A percentile compares a stretch with the other conserved stretches of the same genome.
These are phyloP conservation scores for Alternaria arbusti DNA, from an alignment of 2,329 filamentous ascomycete genomes.

Conservation along the genomic window DNA sequence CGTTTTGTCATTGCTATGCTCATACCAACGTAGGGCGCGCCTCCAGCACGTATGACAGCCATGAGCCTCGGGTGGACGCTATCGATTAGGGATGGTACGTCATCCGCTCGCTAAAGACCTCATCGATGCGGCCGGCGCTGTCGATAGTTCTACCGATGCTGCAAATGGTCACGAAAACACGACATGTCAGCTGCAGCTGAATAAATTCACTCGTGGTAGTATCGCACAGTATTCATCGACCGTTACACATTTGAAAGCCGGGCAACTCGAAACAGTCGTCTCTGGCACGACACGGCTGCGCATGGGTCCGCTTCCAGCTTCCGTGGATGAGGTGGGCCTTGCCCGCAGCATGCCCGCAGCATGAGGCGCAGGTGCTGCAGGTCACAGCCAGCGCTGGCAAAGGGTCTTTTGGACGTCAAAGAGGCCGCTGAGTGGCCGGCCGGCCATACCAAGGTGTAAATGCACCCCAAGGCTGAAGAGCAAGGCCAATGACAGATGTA, in stretches of 20 bases:
- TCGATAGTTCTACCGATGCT: not conserved
- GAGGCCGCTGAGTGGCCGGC: slow-evolving; percentile 1
- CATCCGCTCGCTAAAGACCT: slow-evolving; percentile 10
- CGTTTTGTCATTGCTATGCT: not conserved
- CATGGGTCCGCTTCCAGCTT: slow-evolving; percentile 9
- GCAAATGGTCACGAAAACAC: not conserved
- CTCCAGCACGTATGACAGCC: slow-evolving; percentile 2
- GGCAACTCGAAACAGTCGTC: slow-evolving; percentile 1
- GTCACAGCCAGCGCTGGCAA: slow-evolving; percentile 5
- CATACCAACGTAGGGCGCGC: slow-evolving; percentile 1
- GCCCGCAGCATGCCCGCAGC: slow-evolving; percentile 10
- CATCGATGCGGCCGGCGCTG: not conserved
- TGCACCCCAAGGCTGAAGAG: not conserved
- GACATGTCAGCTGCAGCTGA: not conserved
- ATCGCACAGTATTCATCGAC: not conserved
- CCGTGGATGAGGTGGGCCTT: slow-evolving; percentile 12
- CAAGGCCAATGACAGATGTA: slow-evolving; percentile 11
- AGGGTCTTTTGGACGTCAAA: slow-evolving; percentile 3
- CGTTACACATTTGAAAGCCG: not conserved
- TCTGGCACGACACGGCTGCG: slow-evolving; percentile 11
- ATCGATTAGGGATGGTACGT: slow-evolving; percentile 17
- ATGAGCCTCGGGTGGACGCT: slow-evolving; percentile 1
- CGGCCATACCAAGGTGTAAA: slow-evolving; percentile 2
- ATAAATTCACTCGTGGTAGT: not conserved
- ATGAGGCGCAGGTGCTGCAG: slow-evolving; percentile 19